phyloP scores from a whole-genome alignment of 108 stramenopile species.

The Skeletonema grethae region DNA sequence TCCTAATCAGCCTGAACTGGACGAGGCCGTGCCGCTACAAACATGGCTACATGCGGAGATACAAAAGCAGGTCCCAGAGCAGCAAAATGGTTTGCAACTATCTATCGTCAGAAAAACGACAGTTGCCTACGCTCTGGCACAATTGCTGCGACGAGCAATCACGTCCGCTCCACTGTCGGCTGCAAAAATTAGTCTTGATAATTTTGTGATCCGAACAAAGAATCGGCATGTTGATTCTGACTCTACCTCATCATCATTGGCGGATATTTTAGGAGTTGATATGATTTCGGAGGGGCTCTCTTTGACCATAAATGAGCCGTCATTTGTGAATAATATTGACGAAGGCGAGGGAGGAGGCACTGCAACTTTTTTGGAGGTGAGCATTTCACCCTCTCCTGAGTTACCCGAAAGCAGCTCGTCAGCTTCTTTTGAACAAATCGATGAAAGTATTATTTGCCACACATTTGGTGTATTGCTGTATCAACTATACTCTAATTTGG shows the following conservation, averaged over 20 bases:
- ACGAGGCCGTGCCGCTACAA: background rate
- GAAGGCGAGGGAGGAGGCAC: conserved; percentile 1
- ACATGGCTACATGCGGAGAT: background rate
- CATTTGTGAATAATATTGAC: conserved; percentile 4
- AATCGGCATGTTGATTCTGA: background rate
- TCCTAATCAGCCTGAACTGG: background rate
- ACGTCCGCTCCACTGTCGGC: background rate
- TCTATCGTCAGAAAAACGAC: conserved; percentile 26
- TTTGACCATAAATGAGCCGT: conserved; percentile 17
- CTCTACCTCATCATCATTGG: background rate
- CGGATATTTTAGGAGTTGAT: conserved; percentile 29
- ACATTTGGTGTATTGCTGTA: conserved; percentile 22
- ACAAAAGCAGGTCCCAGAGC: background rate
- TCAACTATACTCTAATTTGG: conserved; percentile 23
- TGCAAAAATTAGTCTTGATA: conserved; percentile 14
- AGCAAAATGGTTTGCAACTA: background rate
- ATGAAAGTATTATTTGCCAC: conserved; percentile 15
- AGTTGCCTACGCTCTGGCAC: conserved; percentile 35
- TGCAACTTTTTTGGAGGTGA: conserved; percentile 15
- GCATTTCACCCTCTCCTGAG: conserved; percentile 15
- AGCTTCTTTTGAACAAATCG: conserved; percentile 4
- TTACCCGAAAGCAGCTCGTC: background rate
- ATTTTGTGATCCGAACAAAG: conserved; percentile 16
- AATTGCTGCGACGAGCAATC: conserved; percentile 20
- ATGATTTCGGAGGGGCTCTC: conserved; percentile 31